These are phyloP conservation scores for Rubus idaeus DNA, from an alignment of 306 rosid genomes.

Conservation along the genomic window DNA sequence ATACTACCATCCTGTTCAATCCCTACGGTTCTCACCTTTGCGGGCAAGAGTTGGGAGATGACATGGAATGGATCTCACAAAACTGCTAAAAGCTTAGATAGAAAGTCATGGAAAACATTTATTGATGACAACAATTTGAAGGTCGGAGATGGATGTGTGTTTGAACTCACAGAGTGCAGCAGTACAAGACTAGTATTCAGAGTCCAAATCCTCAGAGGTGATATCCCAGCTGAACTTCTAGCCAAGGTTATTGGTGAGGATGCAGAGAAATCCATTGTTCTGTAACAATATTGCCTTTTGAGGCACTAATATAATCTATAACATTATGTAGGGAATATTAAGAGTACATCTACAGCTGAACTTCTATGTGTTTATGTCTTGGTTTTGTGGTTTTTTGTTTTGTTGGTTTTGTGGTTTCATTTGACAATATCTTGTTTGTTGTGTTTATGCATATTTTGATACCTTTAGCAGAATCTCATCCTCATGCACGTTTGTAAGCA, in stretches of 20 bases:
- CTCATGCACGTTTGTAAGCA: too few species aligned
- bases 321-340: too few species aligned
- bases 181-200: constrained; percentile 30
- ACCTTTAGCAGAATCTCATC: too few species aligned
- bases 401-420: too few species aligned
- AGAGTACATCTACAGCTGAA: too few species aligned
- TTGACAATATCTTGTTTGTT: too few species aligned
- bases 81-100: background rate
- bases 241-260: constrained; percentile 27
- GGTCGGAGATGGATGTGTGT: constrained; percentile 59
- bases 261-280: constrained; percentile 29
- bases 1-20: constrained; percentile 33
- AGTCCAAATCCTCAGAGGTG: constrained; percentile 72
- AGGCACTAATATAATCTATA: too few species aligned
- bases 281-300: too few species aligned
- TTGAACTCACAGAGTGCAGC: constrained; percentile 44
- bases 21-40: constrained; percentile 32
- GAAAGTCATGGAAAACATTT: constrained; percentile 41
- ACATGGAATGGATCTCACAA: constrained; percentile 26
- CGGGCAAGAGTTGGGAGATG: constrained; percentile 47
- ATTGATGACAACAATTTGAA: constrained; percentile 45
- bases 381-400: too few species aligned
- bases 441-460: too few species aligned
- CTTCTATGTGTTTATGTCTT: too few species aligned
- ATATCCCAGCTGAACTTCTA: constrained; percentile 39